These are phyloP conservation scores for Epichloe coenophiala DNA, from an alignment of 2,329 filamentous ascomycete genomes.

Conservation along the genomic window DNA sequence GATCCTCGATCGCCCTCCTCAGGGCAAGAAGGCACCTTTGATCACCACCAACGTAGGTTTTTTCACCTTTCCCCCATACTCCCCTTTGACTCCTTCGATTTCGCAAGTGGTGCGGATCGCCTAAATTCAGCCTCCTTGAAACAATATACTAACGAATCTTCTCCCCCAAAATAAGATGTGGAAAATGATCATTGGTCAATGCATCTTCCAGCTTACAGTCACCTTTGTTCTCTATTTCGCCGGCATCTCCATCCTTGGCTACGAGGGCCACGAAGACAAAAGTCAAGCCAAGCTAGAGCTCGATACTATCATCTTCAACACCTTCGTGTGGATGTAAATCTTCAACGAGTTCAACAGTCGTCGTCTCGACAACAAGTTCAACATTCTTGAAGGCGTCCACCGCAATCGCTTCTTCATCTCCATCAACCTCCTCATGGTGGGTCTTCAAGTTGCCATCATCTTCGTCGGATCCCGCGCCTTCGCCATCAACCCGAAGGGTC, in stretches of 20 bases:
- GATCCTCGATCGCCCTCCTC: constrained; percentile 40
- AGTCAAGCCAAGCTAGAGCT: constrained; percentile 13
- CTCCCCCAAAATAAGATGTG: constrained; percentile 71
- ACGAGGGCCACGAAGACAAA: constrained; percentile 43
- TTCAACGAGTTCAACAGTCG: constrained; percentile 94
- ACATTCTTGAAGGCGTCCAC: constrained; percentile 80
- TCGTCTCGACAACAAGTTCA: constrained; percentile 85
- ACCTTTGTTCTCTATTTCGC: constrained; percentile 68
- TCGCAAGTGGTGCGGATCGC: too few species aligned
- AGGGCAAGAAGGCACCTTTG: constrained; percentile 53
- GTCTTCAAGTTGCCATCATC: constrained; percentile 78
- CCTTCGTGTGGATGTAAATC: constrained; percentile 99
- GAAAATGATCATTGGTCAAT: constrained; percentile 97
- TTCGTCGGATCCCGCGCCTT: constrained; percentile 64
- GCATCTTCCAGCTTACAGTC: constrained; percentile 72
- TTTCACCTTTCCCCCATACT: constrained; percentile 13
- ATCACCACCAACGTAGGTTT: constrained; percentile 39
- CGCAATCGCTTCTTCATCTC: constrained; percentile 80
- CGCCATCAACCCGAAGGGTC: constrained; percentile 34
- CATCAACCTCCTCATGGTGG: constrained; percentile 80
- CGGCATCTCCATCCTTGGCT: constrained; percentile 45
- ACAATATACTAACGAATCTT: constrained; percentile 12
- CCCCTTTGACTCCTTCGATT: too few species aligned
- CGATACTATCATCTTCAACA: constrained; percentile 72
- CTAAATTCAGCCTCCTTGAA: too few species aligned